phyloP scores from a whole-genome alignment of 345 rosid genomes.

The Hibiscus trionum region DNA sequence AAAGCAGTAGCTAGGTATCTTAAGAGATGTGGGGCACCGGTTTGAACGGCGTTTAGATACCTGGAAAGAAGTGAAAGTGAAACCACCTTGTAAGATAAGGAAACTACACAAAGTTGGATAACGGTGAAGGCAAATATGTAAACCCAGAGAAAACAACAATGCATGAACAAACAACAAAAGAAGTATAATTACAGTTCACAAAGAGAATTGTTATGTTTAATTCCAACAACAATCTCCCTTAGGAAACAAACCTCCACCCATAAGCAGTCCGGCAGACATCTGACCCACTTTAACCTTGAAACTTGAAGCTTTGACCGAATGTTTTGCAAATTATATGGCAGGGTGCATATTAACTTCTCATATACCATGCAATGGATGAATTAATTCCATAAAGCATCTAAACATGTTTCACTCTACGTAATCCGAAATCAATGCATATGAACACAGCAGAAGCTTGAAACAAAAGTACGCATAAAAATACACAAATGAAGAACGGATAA shows the following conservation, averaged over 20 bases:
- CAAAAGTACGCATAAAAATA: not conserved
- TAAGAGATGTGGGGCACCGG: slow-evolving; percentile 92
- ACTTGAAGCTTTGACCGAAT: not conserved
- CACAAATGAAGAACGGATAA: not conserved
- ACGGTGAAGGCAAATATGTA: not conserved
- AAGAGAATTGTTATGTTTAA: not conserved
- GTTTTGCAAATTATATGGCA: not conserved
- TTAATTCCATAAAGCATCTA: not conserved
- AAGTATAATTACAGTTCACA: not conserved
- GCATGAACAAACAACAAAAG: not conserved
- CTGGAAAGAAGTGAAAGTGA: slow-evolving; percentile 28
- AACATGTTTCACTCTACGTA: not conserved
- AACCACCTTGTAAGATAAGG: not conserved
- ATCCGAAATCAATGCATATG: not conserved
- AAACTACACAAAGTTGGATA: not conserved
- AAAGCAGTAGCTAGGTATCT: slow-evolving; percentile 97
- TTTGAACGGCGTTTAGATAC: slow-evolving; percentile 92
- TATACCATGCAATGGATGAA: not conserved
- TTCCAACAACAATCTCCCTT: not conserved
- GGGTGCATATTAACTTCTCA: not conserved
- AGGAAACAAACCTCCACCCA: not conserved
- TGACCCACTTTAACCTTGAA: not conserved
- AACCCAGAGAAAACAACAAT: not conserved
- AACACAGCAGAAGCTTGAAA: not conserved
- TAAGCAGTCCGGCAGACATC: not conserved